Percentiles rank a stretch among this genome's conserved stretches.
Evolutionary conservation across 2,329 filamentous ascomycete species (phyloP).

Genomic region (Neopestalotiopsis rosae): DNA sequence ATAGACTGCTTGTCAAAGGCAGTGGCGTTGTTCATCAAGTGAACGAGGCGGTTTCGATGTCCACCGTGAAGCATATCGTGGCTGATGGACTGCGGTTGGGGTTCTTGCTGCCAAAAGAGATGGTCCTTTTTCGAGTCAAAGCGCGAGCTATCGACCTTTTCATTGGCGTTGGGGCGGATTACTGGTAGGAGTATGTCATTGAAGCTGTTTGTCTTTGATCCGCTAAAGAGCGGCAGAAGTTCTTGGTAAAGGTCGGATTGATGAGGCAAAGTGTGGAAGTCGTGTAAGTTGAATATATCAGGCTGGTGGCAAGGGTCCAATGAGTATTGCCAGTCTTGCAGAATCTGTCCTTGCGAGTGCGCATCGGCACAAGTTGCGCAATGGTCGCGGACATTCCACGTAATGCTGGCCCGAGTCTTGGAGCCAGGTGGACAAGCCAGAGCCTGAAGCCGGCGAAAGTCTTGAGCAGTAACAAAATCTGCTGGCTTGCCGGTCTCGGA

Average conservation of each 20-base stretch:
- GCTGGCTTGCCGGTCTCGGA: too few species aligned
- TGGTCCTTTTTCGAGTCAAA: slow-evolving; percentile 68
- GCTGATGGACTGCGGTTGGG: slow-evolving; percentile 56
- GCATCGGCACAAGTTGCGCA: slow-evolving; percentile 67
- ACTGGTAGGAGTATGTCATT: slow-evolving; percentile 78
- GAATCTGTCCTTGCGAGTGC: slow-evolving; percentile 71
- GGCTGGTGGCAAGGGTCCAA: slow-evolving; percentile 78
- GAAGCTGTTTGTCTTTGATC: slow-evolving; percentile 74
- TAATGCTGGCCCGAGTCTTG: slow-evolving; percentile 59
- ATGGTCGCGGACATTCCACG: slow-evolving; percentile 68
- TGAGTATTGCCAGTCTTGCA: slow-evolving; percentile 68
- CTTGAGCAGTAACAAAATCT: slow-evolving; percentile 26
- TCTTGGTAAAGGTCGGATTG: slow-evolving; percentile 66
- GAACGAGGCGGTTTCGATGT: slow-evolving; percentile 74
- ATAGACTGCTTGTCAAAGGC: slow-evolving; percentile 54
- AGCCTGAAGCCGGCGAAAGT: slow-evolving; percentile 39
- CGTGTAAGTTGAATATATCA: slow-evolving; percentile 75
- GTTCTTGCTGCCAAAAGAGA: slow-evolving; percentile 78
- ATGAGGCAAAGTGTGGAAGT: slow-evolving; percentile 72
- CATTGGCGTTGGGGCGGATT: slow-evolving; percentile 53
- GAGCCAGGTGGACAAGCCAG: slow-evolving; percentile 68
- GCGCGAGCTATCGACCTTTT: slow-evolving; percentile 47
- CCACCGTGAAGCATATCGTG: slow-evolving; percentile 67
- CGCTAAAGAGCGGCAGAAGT: slow-evolving; percentile 77
- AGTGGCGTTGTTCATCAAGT: slow-evolving; percentile 67